These are phyloP conservation scores for Albifimbria verrucaria DNA, from an alignment of 2,329 filamentous ascomycete genomes.

Conservation along the genomic window DNA sequence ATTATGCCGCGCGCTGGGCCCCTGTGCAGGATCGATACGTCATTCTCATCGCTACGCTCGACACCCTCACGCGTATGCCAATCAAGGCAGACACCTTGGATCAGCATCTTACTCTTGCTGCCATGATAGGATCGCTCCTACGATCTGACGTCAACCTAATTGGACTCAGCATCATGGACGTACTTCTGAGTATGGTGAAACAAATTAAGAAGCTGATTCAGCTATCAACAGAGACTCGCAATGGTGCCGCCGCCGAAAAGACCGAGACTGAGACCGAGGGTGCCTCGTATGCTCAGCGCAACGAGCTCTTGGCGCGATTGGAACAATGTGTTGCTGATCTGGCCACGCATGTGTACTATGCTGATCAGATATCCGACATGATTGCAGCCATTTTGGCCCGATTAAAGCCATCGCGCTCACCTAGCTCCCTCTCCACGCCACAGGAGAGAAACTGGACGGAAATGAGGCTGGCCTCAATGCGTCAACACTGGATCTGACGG, in stretches of 20 bases:
- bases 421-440: constrained; percentile 40
- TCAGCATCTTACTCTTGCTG: constrained; percentile 71
- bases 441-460: constrained; percentile 42
- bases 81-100: constrained; percentile 68
- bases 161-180: constrained; percentile 93
- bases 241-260: constrained; percentile 28
- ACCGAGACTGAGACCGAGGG: constrained; percentile 29
- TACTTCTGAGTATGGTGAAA: constrained; percentile 78
- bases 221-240: constrained; percentile 41
- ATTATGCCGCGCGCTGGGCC: constrained; percentile 78
- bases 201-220: constrained; percentile 78
- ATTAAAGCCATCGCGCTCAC: constrained; percentile 61
- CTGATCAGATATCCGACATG: constrained; percentile 95
- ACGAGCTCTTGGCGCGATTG: constrained; percentile 65
- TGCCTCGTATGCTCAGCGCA: constrained; percentile 43
- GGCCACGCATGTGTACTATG: constrained; percentile 94
- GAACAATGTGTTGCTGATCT: constrained; percentile 85
- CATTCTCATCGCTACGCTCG: constrained; percentile 79
- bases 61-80: constrained; percentile 66
- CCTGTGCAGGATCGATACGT: constrained; percentile 93
- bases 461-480: constrained; percentile 30
- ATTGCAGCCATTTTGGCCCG: constrained; percentile 74
- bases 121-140: constrained; percentile 77
- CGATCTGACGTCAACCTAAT: constrained; percentile 91
- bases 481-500: constrained; percentile 35